Base-by-base conservation (phyloP, 179 eudicot genomes). In the Camellia oleifera region DNA sequence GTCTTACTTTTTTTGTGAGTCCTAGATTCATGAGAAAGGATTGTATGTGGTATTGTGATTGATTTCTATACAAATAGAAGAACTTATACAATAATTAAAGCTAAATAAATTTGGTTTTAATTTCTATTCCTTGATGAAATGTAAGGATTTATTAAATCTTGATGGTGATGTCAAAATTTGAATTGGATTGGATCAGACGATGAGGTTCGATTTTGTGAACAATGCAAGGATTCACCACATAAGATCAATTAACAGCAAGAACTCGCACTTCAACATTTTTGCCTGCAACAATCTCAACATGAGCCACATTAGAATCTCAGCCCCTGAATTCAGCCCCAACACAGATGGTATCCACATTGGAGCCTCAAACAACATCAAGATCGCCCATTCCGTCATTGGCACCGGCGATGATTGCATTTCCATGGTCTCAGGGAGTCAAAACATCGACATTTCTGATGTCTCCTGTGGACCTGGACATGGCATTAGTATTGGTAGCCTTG, bases 381-480 rank as follows among this genome's bases (percentile, higher is more conserved):
- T 94, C 42, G 12, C 73, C 0, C 66, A 72, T 3, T 12, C 88
- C 0, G 0, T 13, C 45, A 90, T 94, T 0, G 85, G 85, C 53
- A 89, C 95, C 0, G 98, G 98, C 0, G 97, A 92, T n/a, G 98
- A 94, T 48, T 94, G 97, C 80, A 80, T 94, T 2, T 80, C 97
- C 5, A 77, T 94, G 67, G 60, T 90, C 44, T 45, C 82, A 0
- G 93, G 94, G 7, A 87, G 85, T 67, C 78, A 11, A 0, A 69
- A 88, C 76, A 69, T 94, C 2, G 77, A 57, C 15, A 81, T 92
- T 0, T 5, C 17, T 0, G 53, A 71, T 0, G 88, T 94, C 32
- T 0, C 40, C 0, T 94, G 97, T 58, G 98, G 98, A 45, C 98
- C 97, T 0, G 97, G 97, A 1, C 98, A 94, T 45, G 98, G 97